Base-by-base conservation (phyloP, 208 protist species). In the Strigomonas culicis region DNA sequence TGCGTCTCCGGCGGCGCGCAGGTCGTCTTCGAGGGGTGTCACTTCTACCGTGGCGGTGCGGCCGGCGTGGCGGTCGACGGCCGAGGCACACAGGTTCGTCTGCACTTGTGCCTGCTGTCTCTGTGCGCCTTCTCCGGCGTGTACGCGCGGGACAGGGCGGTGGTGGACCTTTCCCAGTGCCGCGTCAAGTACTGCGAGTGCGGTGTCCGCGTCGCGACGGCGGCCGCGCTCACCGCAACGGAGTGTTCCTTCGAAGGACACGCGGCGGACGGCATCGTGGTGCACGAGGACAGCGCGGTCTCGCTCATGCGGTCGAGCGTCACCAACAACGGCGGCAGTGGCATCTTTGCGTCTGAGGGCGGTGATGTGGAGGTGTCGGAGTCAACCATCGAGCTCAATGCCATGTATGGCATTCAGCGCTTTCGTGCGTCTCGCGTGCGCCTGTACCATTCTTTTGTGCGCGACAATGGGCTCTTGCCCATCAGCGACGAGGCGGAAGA, bases 311-410 rank as follows among this genome's bases (percentile, higher is more conserved):
- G 77, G 17, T 80, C 51, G 22, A 72, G 66, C 49, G 61, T 92
- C 11, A 57, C 79, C 49, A 72, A 79, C 46, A 84, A 87, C 57
- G 74, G 72, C 22, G 79, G 86, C 25, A 88, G 81, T 52, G 86
- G 86, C 15, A 32, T 88, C 24, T 86, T 81, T 68, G 55, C 87
- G 13, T 41, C 61, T 0, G 15, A 59, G 19, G 72, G 71, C 11
- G 62, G 72, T 21, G 74, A 63, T 55, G 65, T 80, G 25, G 63
- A 57, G 17, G 63, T 86, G 52, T 43, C 52, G 21, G 82, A 82
- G 7, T 81, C 74, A 22, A 80, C 73, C 13, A 68, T 92, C 24
- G 81, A 88, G 66, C 60, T 85, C 43, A 92, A 92, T 55, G 77
- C 69, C 4, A 32, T 83, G 1, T 87, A 88, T 70, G 86, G 86